Evolutionary conservation across 257 asterid genomes (phyloP), one percentile per base, ranked within the genome.

Genomic region (Datura wrightii): DNA sequence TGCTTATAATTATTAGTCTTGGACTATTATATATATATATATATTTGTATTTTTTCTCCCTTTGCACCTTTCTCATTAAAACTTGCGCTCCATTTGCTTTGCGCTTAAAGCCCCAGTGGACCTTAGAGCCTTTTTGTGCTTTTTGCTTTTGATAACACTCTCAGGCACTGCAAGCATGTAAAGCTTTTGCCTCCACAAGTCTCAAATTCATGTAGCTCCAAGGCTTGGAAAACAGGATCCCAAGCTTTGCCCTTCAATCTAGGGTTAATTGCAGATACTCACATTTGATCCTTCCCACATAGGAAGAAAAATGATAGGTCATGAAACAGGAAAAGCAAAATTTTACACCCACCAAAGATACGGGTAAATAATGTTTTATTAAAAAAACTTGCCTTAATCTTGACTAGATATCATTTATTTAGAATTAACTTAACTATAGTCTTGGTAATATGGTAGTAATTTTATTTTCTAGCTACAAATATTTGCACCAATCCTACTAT

Each of bases 181-280:
- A 50, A 34, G 46, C 19, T 7, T 76, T 76, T 76, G 82, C 82
- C 52, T 76, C 82, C n/a, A 50, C 5, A 76, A 13, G 13, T 24
- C 24, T 31, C 82, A 50, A 76, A 50, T 72, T 72, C 41, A 19
- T 72, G 80, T 3, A 19, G 42, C 41, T 44, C 80, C 56, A 19
- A 44, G 80, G 56, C 1, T 8, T 76, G 15, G 4, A 76, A 70
- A 76, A 76, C 82, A 50, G 7, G 44, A 76, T 24, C 6, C 58
- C 15, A 14, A 8, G 82, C 82, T 50, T 50, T 15, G 7, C 31
- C 81, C 46, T 52, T 76, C 48, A 46, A 15, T 39, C 46, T 31
- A 50, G 3, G 15, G 15, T 42, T 44, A 18, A 71, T n/a, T 41
- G 16, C 16, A 69, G 53, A 41, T 56, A 70, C 36, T 4, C 52